phyloP scores from a whole-genome alignment of 139 green algal species.

The Chlamydomonas incerta region DNA sequence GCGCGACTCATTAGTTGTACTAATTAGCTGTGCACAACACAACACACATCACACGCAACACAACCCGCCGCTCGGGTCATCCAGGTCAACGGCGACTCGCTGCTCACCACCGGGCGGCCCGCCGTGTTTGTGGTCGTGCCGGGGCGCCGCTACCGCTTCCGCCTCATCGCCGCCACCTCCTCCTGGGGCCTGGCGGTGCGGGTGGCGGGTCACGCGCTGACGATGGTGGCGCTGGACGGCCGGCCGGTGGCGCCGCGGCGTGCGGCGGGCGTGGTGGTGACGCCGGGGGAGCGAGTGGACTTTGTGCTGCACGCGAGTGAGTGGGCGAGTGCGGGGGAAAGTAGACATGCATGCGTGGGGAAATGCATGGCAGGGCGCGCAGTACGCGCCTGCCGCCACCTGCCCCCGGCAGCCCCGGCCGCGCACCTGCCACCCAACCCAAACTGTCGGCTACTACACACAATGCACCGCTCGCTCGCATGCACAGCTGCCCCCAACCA shows the following conservation, averaged over 20 bases:
- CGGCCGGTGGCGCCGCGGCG: neutral
- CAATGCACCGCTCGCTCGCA: too few species aligned
- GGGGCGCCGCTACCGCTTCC: neutral
- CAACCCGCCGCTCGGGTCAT: neutral
- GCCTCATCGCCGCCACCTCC: constrained; percentile 3
- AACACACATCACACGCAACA: too few species aligned
- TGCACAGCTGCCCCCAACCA: too few species aligned
- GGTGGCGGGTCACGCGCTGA: neutral
- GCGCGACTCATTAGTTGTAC: too few species aligned
- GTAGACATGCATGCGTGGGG: too few species aligned
- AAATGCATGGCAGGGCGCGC: too few species aligned
- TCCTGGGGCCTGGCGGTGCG: neutral
- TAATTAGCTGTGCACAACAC: too few species aligned
- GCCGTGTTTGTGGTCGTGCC: neutral
- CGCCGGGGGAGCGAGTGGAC: constrained; percentile 27
- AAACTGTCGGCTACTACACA: too few species aligned
- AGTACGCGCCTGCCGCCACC: too few species aligned
- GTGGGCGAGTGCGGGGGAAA: too few species aligned
- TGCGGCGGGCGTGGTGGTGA: neutral
- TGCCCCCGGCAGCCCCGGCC: too few species aligned
- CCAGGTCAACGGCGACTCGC: constrained; percentile 28
- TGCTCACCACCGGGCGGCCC: neutral
- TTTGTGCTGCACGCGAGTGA: neutral
- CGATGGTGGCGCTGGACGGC: constrained; percentile 29
- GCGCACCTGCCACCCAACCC: too few species aligned